A percentile compares a stretch with the other conserved stretches of the same genome.
These are phyloP conservation scores for Asterella californica DNA, from an alignment of 225 moss, liverwort and hornwort species.

Conservation along the genomic window DNA sequence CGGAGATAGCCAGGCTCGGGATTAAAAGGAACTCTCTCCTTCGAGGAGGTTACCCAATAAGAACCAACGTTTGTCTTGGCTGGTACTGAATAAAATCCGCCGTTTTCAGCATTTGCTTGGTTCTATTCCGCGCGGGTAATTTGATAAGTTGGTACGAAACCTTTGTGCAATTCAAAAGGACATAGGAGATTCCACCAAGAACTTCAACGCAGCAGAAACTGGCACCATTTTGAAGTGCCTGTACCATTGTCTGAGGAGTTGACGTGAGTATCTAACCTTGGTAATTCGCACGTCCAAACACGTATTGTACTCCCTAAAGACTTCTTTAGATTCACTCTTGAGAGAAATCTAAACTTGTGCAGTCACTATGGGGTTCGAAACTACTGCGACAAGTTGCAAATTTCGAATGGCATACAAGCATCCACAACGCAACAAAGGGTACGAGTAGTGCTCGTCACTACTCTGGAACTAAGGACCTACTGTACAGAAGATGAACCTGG, in stretches of 20 bases:
- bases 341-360: neutral
- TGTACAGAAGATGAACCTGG: neutral
- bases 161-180: neutral
- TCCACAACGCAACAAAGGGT: neutral
- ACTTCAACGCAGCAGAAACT: neutral
- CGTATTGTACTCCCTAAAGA: neutral
- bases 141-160: neutral
- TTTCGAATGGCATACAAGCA: neutral
- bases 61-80: neutral
- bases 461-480: neutral
- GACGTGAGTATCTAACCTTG: neutral
- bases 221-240: neutral
- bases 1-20: neutral
- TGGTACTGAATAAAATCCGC: neutral
- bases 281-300: neutral
- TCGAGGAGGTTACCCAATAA: no score
- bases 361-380: neutral
- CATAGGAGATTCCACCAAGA: neutral
- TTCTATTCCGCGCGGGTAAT: neutral
- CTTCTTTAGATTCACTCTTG: neutral
- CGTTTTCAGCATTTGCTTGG: neutral
- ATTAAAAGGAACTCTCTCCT: neutral
- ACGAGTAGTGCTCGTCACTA: neutral
- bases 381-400: neutral
- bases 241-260: neutral